Evolutionary conservation across 257 asterid species (phyloP), one percentile per base, ranked within the genome.

Genomic region (Orobanche coerulescens): DNA sequence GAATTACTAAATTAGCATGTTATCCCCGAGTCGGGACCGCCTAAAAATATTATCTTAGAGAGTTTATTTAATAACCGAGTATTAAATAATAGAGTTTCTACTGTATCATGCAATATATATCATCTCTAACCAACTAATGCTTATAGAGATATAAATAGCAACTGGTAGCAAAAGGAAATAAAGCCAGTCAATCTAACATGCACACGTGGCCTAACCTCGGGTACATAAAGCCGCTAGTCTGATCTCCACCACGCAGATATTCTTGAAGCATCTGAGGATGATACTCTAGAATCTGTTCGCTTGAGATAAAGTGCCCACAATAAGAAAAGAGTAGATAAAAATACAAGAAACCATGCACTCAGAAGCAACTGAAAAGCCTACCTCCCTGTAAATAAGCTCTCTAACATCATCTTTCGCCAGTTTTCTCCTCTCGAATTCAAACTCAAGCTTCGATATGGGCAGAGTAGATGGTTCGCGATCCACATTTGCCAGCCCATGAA

Each of bases 231-330:
- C 94, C 88, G 61, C 93, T 92, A 63, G 93, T 79, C 74, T 86
- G 95, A n/a, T 92, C 96, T 70, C 98, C 98, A 49, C 95, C 95
- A 4, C 78, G 79, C 49, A 78, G 84, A 84, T 88, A 84, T 77
- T 92, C 96, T 68, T 92, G 72, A 66, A 92, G 96, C 98, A 92
- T 86, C 79, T 92, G 87, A 46, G 98, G 98, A 67, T 92, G 95
- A 73, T 92, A 92, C 88, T 92, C 98, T 58, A 92, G 70, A 65
- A 92, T 92, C 98, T 92, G 94, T 71, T 73, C 42, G 61, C 47
- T 52, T 68, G 62, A 48, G 18, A 73, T 18, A 66, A 52, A 53
- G 49, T 53, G 10, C 11, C 58, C 60, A 42, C 6, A 63, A 66
- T 53, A 50, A 68, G 49, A 28, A 58, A 43, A 33, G n/a, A 34